phyloP scores from a whole-genome alignment of 805 yeast species.

The Starmera dryadoides region DNA sequence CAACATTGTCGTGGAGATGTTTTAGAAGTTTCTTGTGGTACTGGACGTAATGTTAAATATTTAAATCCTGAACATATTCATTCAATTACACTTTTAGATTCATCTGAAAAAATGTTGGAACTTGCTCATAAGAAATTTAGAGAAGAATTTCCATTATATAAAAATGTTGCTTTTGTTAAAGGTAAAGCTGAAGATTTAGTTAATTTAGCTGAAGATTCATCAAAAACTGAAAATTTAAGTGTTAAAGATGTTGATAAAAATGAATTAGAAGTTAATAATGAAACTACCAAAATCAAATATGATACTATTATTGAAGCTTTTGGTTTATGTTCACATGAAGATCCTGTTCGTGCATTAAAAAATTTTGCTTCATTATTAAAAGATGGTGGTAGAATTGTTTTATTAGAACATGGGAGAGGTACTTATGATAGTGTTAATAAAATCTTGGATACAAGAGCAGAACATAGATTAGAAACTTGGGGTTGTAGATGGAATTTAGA shows the following conservation, averaged over 20 bases:
- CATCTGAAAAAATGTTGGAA: slow-evolving; percentile 82
- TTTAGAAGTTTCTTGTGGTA: slow-evolving; percentile 91
- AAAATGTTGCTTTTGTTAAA: slow-evolving; percentile 77
- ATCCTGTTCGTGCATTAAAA: slow-evolving; percentile 75
- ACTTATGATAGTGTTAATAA: slow-evolving; percentile 70
- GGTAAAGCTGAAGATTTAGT: slow-evolving; percentile 83
- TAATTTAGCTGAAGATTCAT: slow-evolving; percentile 36
- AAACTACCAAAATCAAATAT: slow-evolving; percentile 44
- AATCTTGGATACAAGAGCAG: slow-evolving; percentile 77
- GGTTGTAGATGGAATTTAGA: slow-evolving; percentile 98
- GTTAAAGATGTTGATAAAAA: slow-evolving; percentile 19
- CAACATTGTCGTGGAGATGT: slow-evolving; percentile 79
- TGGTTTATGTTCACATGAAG: slow-evolving; percentile 93
- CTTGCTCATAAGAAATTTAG: slow-evolving; percentile 69
- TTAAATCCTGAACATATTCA: slow-evolving; percentile 50
- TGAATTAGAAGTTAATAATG: slow-evolving; percentile 16
- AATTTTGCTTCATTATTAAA: slow-evolving; percentile 68
- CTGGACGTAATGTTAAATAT: slow-evolving; percentile 86
- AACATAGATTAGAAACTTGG: slow-evolving; percentile 80
- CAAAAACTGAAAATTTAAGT: slow-evolving; percentile 13
- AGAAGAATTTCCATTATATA: slow-evolving; percentile 55
- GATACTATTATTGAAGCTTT: slow-evolving; percentile 93
- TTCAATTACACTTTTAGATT: slow-evolving; percentile 80
- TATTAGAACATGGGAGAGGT: slow-evolving; percentile 92
- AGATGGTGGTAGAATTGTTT: slow-evolving; percentile 84